Evolutionary conservation across 108 stramenopile species (phyloP), one percentile per base, ranked within the genome.

Genomic region (Stephanodiscus minutulus): DNA sequence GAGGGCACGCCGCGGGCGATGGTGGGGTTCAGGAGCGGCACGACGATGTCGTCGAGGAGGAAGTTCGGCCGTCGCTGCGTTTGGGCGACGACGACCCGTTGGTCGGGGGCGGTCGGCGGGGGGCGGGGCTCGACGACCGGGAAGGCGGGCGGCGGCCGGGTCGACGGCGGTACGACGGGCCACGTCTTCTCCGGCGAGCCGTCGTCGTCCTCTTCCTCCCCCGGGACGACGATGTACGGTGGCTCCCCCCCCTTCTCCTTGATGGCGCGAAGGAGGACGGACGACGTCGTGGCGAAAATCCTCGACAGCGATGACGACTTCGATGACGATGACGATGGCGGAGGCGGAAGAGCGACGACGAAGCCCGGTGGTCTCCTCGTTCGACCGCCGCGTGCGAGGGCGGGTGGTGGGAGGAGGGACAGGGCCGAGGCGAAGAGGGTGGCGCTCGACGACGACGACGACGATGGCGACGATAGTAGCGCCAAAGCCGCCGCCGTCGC

Each of bases 1-100:
- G 57, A 60, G 21, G 88, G 78, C 20, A 89, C 87, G 44, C 82
- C 81, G 36, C 84, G 62, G 74, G 82, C 73, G 35, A 91, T 82
- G 31, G 83, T 64, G 12, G 79, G 76, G 27, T 73, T 47, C 48
- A 77, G 62, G n/a, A 81, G 20, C 9, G 75, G 69, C 18, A 35
- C 11, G 1, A 60, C 17, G 49, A 67, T 3, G 66, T 33, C 72
- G 15, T 63, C 72, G 49, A 73, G 50, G 24, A 61, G 53, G 7
- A 64, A 49, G 43, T 15, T 13, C 15, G 11, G 11, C 9, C 10
- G 11, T 41, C 39, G 39, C 35, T 3, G 35, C 35, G 35, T 3
- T 36, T 36, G 35, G 35, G 35, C 35, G 35, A 36, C 35, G 35
- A 36, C 35, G 35, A 36, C 35, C 3, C 35, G 35, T 6, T 9